Conservation (phyloP, 2,329 filamentous ascomycete genomes). For the Corniculantispora saksenae region DNA sequence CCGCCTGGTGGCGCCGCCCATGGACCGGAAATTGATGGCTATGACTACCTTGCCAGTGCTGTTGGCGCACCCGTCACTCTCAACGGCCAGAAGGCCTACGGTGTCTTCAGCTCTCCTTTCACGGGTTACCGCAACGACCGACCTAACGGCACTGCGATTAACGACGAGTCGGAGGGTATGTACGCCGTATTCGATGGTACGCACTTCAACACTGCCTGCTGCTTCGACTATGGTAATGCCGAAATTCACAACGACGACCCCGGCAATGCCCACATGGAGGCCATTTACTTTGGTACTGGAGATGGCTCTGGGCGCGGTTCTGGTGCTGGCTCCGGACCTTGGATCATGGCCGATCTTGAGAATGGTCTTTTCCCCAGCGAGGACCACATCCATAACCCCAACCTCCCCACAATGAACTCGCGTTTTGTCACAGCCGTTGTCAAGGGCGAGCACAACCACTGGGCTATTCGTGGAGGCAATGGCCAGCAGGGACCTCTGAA, state of each 20-base stretch:
- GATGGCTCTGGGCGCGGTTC: conserved; percentile 50
- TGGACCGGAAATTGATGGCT: conserved; percentile 58
- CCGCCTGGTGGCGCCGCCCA: conserved; percentile 55
- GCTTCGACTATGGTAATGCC: conserved; percentile 59
- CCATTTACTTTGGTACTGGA: conserved; percentile 63
- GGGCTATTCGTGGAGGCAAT: conserved; percentile 62
- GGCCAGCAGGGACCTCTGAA: conserved; percentile 54
- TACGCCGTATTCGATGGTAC: conserved; percentile 62
- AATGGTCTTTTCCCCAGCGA: conserved; percentile 65
- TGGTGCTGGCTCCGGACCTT: conserved; percentile 61
- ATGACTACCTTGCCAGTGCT: conserved; percentile 61
- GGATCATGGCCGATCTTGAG: conserved; percentile 71
- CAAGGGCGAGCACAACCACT: conserved; percentile 58
- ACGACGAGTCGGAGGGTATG: conserved; percentile 59
- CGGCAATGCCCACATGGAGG: conserved; percentile 67
- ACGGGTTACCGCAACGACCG: conserved; percentile 65
- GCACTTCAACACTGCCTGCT: conserved; percentile 60
- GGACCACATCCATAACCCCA: conserved; percentile 47
- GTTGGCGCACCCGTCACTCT: conserved; percentile 62
- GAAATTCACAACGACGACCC: conserved; percentile 54
- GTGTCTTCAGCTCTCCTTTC: conserved; percentile 62
- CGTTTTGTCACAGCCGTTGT: conserved; percentile 59
- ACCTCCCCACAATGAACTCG: conserved; percentile 51
- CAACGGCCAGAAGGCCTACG: conserved; percentile 63
- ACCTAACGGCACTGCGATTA: conserved; percentile 52